Evolutionary conservation across 139 green algal species (phyloP).

Genomic region (Chlorella sp.): DNA sequence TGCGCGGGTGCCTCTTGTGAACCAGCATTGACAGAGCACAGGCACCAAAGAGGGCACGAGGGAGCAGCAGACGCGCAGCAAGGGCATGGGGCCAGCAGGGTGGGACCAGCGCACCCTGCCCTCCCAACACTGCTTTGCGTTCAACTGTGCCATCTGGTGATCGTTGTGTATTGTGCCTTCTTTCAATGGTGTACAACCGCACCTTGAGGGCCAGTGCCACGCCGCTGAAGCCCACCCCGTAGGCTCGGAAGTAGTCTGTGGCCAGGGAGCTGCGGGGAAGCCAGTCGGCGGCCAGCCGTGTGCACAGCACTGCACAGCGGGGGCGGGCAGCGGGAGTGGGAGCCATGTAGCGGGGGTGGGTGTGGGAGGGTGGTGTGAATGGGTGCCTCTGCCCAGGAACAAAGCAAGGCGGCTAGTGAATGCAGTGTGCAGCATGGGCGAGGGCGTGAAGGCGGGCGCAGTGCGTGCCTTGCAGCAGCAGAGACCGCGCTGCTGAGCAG

Average conservation of each 20-base stretch:
- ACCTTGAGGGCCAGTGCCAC: conserved; percentile 16
- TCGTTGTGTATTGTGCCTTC: too few species aligned
- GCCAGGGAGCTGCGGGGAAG: conserved; percentile 1
- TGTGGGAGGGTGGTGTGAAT: neutral
- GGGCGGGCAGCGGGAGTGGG: too few species aligned
- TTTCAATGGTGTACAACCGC: neutral
- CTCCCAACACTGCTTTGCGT: neutral
- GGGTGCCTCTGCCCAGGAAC: neutral
- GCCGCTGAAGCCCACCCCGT: neutral
- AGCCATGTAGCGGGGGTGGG: neutral
- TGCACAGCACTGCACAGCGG: conserved; percentile 1
- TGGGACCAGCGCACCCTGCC: neutral
- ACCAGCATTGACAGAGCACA: too few species aligned
- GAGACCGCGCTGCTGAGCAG: too few species aligned
- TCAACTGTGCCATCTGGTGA: too few species aligned
- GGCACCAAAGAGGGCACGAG: too few species aligned
- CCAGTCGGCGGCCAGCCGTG: neutral
- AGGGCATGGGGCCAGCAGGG: too few species aligned
- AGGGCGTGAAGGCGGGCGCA: neutral
- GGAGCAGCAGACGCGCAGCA: neutral
- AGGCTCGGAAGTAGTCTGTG: neutral
- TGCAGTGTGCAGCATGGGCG: too few species aligned
- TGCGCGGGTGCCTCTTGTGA: too few species aligned
- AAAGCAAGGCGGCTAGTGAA: too few species aligned
- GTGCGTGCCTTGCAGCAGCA: neutral